Base-by-base conservation (phyloP, 2,329 filamentous ascomycete species). In the Tolypocladium amazonense region DNA sequence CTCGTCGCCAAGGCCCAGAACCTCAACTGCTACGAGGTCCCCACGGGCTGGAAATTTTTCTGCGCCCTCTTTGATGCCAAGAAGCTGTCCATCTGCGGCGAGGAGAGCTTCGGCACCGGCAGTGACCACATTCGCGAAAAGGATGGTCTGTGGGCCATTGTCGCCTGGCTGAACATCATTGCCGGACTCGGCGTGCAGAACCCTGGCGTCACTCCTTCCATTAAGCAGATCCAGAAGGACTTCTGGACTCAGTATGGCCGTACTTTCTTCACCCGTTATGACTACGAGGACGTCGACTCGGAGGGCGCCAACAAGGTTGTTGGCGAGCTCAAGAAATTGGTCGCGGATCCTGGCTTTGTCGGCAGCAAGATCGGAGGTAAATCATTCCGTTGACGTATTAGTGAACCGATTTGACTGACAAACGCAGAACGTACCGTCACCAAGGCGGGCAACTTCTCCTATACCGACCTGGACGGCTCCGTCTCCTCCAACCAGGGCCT, bases 81-180 rank as follows among this genome's bases (percentile, higher is more conserved):
- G 77, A 96, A 96, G 82, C 88, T 97, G 71, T 96, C 94, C 70
- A 99, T 99, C 73, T 99, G 94, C 72, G 94, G 94, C 61, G 94
- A 99, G 78, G 94, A 99, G 82, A 94, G 89, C 65, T 99, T 99
- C 75, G 94, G 94, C 66, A 99, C 94, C 14, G 94, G 94, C 45
- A 96, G 90, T 76, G 97, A 99, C 81, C 94, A 99, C 77, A 96
- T 99, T 71, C 91, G 94, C 68, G 94, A 99, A 81, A 99, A 99
- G 84, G 94, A 99, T 71, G 94, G 94, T 63, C 84, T 99, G 50
- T 99, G 94, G 94, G 94, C 94, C 62, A 85, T 99, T 63, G 89
- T 97, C 58, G 94, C 94, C 38, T 99, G 94, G 94, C 80, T 99
- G 69, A 99, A 99, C 81, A 96, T 99, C 75, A 95, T 99, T 69